phyloP scores from a whole-genome alignment of 1,284 basidiomycete species.

The Prillingera fragicola region DNA sequence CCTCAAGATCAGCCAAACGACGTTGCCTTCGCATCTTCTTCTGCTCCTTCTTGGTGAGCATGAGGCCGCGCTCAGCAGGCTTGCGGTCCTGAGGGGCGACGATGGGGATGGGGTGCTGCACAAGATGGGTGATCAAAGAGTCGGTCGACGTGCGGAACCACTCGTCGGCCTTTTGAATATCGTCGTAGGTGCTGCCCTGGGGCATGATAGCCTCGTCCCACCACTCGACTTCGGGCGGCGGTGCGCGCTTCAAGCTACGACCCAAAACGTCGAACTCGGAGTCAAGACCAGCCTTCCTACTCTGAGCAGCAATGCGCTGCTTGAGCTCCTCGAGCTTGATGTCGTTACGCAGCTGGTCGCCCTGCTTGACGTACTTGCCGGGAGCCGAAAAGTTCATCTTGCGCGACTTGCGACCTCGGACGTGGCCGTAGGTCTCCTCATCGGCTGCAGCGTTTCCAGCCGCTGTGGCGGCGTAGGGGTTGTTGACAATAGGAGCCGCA shows the following conservation, averaged over 20 bases:
- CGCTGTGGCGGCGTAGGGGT: conserved; percentile 62
- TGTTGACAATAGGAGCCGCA: conserved; percentile 49
- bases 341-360: conserved; percentile 74
- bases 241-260: conserved; percentile 73
- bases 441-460: conserved; percentile 48
- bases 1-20: conserved; percentile 81
- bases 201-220: conserved; percentile 91
- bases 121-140: conserved; percentile 80
- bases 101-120: conserved; percentile 97
- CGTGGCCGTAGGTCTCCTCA: conserved; percentile 59
- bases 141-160: conserved; percentile 60
- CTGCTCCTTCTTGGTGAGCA: conserved; percentile 89
- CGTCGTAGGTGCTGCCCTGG: conserved; percentile 65
- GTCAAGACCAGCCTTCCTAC: conserved; percentile 86
- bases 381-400: conserved; percentile 80
- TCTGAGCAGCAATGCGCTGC: conserved; percentile 83
- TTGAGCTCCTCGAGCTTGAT: conserved; percentile 84
- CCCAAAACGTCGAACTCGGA: conserved; percentile 85
- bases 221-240: conserved; percentile 90
- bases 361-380: conserved; percentile 81
- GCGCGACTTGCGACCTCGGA: conserved; percentile 50
- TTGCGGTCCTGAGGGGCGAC: conserved; percentile 79
- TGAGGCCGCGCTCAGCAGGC: conserved; percentile 69
- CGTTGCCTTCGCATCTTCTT: conserved; percentile 93
- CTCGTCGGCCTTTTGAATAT: conserved; percentile 51